Percentiles rank a stretch among this genome's conserved stretches.
Conservation (phyloP, 1,139 yeast species). For the Zygosaccharomyces sapae region DNA sequence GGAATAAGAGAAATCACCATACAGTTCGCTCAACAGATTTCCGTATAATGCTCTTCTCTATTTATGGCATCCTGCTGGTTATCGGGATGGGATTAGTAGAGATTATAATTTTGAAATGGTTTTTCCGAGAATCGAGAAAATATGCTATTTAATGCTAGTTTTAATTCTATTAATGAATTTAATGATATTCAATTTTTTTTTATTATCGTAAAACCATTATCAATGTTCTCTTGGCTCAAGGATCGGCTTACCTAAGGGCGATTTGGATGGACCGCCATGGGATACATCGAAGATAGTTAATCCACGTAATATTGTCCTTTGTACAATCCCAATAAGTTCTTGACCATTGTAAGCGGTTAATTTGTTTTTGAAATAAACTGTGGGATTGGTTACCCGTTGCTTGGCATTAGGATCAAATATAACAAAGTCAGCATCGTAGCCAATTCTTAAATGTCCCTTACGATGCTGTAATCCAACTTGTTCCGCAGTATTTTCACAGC, state of each 20-base stretch:
- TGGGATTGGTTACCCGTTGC: slow-evolving; percentile 55
- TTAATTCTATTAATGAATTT: not conserved
- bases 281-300: slow-evolving; percentile 55
- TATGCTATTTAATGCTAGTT: slow-evolving; percentile 53
- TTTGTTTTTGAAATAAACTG: slow-evolving; percentile 75
- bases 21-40: slow-evolving; percentile 85
- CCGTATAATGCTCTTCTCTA: slow-evolving; percentile 81
- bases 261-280: slow-evolving; percentile 49
- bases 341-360: slow-evolving; percentile 80
- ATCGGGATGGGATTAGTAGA: slow-evolving; percentile 84
- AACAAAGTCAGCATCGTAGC: slow-evolving; percentile 83
- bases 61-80: slow-evolving; percentile 76
- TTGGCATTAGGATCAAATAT: slow-evolving; percentile 63
- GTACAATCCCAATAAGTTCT: slow-evolving; percentile 63
- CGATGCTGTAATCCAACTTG: slow-evolving; percentile 73
- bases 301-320: slow-evolving; percentile 78
- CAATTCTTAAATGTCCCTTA: slow-evolving; percentile 68
- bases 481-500: slow-evolving; percentile 74
- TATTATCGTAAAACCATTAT: slow-evolving; percentile 5
- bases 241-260: slow-evolving; percentile 55
- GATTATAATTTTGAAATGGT: slow-evolving; percentile 75
- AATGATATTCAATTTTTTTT: not conserved
- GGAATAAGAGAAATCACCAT: slow-evolving; percentile 86
- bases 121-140: slow-evolving; percentile 80
- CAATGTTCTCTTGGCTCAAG: slow-evolving; percentile 45